Base-by-base conservation (phyloP, 2,329 filamentous ascomycete species). In the Aspergillus jensenii region DNA sequence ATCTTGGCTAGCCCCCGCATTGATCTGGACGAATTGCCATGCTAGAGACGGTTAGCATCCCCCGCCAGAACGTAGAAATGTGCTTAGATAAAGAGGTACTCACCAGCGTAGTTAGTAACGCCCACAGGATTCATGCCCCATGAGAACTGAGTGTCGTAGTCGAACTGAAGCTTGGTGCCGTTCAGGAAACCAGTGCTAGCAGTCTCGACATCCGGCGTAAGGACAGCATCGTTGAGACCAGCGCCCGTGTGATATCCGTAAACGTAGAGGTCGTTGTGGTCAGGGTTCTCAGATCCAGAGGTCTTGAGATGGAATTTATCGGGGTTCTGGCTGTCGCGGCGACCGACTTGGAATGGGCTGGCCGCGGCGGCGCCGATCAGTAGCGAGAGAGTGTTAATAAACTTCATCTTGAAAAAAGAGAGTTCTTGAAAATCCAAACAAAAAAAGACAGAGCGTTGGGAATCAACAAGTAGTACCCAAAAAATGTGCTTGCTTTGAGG, bases 231-330 rank as follows among this genome's bases (percentile, higher is more conserved):
- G 33, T 70, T 73, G 27, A 72, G 55, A 14, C 73, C 75, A n/a
- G 75, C 75, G 17, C 71, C 73, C n/a, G 73, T 75, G 65, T 77
- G 75, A 61, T 75, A 78, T 39, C 67, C 63, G 27, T 68, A 68
- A 27, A 77, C 65, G 31, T 72, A 77, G 53, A 76, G 69, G 59
- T 72, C 56, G 62, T 76, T 74, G 60, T 74, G 68, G 1, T 65
- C 47, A 0, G 61, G 21, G 48, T 69, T 65, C 21, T 57, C 53
- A 9, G 70, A 63, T 12, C 61, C 66, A n/a, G 61, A 58, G 19
- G 74, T 71, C 61, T 75, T 76, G 33, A 76, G 65, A 53, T 68
- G 63, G 62, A 75, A 75, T 33, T 63, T 52, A n/a, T 64, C 65
- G 52, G 60, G 40, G 23, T 59, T 53, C 50, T 63, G 57, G 52